A percentile compares a stretch with the other conserved stretches of the same genome.
phyloP scores from a whole-genome alignment of 371 early-diverging fungal genomes.

The Mucor mucedo region DNA sequence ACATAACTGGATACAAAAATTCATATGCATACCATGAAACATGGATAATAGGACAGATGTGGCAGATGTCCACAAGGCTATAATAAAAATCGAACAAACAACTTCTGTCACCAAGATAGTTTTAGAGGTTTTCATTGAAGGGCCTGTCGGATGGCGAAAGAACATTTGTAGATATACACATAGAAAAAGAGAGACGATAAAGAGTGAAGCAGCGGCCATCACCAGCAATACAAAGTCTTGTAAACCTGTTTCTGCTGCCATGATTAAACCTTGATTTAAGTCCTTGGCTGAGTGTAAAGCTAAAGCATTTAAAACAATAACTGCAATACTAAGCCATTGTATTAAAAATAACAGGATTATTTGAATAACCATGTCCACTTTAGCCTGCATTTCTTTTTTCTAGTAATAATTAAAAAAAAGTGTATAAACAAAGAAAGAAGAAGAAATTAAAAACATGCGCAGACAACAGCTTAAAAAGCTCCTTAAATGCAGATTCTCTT shows the following conservation, averaged over 20 bases:
- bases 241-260: slow-evolving; percentile 20
- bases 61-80: slow-evolving; percentile 35
- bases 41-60: slow-evolving; percentile 23
- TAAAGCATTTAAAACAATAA: slow-evolving; percentile 33
- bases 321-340: slow-evolving; percentile 44
- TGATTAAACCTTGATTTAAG: slow-evolving; percentile 16
- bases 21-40: slow-evolving; percentile 20
- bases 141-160: slow-evolving; percentile 15
- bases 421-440: no score
- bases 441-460: no score
- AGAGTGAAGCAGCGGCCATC: slow-evolving; percentile 30
- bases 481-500: no score
- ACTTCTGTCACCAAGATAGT: slow-evolving; percentile 23
- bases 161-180: slow-evolving; percentile 28
- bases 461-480: no score
- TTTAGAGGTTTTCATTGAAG: slow-evolving; percentile 14
- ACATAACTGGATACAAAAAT: not conserved
- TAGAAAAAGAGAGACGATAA: slow-evolving; percentile 28
- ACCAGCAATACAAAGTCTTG: slow-evolving; percentile 35
- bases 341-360: slow-evolving; percentile 29
- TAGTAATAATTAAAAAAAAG: no score
- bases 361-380: slow-evolving; percentile 24
- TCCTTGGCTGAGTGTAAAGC: slow-evolving; percentile 13
- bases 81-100: slow-evolving; percentile 22
- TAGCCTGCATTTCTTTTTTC: not conserved